Conservation (phyloP, 2,329 filamentous ascomycete genomes). For the Tolypocladium sp. region DNA sequence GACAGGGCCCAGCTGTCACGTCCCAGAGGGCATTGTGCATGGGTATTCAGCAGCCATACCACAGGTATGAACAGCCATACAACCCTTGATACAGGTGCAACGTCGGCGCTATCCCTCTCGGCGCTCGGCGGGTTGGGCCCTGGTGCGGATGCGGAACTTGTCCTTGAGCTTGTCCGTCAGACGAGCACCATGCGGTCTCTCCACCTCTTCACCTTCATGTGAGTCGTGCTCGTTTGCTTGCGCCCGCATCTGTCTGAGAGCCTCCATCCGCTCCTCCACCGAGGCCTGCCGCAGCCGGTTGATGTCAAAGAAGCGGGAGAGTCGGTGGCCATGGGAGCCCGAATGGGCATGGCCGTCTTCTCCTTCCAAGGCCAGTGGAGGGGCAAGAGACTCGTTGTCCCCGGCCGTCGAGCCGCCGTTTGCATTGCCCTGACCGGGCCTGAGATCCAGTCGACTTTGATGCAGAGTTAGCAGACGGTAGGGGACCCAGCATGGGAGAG, state of each 20-base stretch:
- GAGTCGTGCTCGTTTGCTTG: slow-evolving; percentile 11
- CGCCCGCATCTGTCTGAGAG: slow-evolving; percentile 36
- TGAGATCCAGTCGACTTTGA: slow-evolving; percentile 44
- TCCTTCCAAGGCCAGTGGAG: slow-evolving; percentile 30
- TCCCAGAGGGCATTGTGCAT: background rate
- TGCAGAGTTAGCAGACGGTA: slow-evolving; percentile 8
- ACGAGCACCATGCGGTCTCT: slow-evolving; percentile 29
- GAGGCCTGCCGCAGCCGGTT: slow-evolving; percentile 49
- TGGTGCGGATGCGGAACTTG: slow-evolving; percentile 42
- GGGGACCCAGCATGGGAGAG: background rate
- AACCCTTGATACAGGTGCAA: background rate
- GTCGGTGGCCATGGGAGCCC: slow-evolving; percentile 28
- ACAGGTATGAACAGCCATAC: background rate
- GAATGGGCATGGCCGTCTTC: slow-evolving; percentile 22
- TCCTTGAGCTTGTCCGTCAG: slow-evolving; percentile 42
- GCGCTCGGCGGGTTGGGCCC: slow-evolving; percentile 24
- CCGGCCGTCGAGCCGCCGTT: slow-evolving; percentile 8
- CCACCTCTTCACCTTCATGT: slow-evolving; percentile 17
- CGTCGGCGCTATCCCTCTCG: background rate
- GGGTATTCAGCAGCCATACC: background rate
- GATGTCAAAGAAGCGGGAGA: slow-evolving; percentile 46
- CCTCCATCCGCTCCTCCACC: slow-evolving; percentile 52
- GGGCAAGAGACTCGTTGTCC: slow-evolving; percentile 20
- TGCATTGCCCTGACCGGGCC: slow-evolving; percentile 24
- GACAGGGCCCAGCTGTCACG: too few species aligned